Evolutionary conservation across 1,139 yeast species (phyloP).

Genomic region (Waltiozyma sp.): DNA sequence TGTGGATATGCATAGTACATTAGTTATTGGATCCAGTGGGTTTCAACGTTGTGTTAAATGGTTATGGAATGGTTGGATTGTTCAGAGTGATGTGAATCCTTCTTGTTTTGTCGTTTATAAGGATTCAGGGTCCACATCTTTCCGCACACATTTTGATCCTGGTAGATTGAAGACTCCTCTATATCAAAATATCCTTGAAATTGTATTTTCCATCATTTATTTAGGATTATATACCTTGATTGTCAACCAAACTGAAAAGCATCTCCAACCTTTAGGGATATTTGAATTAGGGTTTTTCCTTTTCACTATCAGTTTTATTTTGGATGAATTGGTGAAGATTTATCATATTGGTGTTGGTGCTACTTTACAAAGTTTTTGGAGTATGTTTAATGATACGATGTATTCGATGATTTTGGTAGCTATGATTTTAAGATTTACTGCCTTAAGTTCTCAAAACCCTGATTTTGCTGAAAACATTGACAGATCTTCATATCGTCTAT

Average conservation of each 20-base stretch:
- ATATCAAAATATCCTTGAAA: constrained; percentile 68
- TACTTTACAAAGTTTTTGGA: constrained; percentile 57
- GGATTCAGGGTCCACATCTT: constrained; percentile 43
- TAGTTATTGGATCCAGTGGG: constrained; percentile 68
- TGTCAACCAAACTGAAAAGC: constrained; percentile 35
- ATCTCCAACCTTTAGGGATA: constrained; percentile 26
- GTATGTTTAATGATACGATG: constrained; percentile 63
- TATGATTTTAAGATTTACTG: constrained; percentile 43
- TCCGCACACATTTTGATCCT: constrained; percentile 67
- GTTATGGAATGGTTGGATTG: constrained; percentile 92
- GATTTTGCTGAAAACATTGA: constrained; percentile 31
- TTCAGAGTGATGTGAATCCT: constrained; percentile 65
- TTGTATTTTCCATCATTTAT: constrained; percentile 56
- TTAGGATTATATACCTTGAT: constrained; percentile 52
- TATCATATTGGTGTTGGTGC: constrained; percentile 69
- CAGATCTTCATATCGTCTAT: constrained; percentile 54
- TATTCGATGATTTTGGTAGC: constrained; percentile 45
- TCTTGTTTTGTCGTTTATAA: constrained; percentile 55
- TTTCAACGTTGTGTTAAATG: constrained; percentile 80
- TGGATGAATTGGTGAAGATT: constrained; percentile 60
- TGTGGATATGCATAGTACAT: constrained; percentile 74
- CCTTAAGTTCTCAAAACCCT: constrained; percentile 26
- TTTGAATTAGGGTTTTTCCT: constrained; percentile 50
- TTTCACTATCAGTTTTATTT: constrained; percentile 53
- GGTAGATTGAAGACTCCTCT: constrained; percentile 75